Evolutionary conservation across 2,329 filamentous ascomycete genomes (phyloP).

Genomic region (Ophiostoma australiae): DNA sequence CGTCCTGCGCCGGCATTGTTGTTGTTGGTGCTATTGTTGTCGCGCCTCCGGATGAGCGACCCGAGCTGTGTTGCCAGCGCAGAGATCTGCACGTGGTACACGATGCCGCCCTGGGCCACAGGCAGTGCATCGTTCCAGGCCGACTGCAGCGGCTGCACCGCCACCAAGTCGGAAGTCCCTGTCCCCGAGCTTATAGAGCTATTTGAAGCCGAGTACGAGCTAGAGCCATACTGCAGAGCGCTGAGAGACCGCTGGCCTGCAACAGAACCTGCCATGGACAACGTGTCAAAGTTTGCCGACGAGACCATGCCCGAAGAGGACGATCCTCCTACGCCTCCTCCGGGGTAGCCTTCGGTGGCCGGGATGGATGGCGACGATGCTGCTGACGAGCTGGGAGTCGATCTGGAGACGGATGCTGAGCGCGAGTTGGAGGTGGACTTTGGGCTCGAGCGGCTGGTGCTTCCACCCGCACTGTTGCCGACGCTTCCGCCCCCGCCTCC

Average conservation of each 20-base stretch:
- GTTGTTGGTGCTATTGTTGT: slow-evolving; percentile 28
- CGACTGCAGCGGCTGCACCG: slow-evolving; percentile 41
- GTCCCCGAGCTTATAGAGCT: neutral
- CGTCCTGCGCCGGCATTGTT: slow-evolving; percentile 23
- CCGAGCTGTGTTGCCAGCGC: slow-evolving; percentile 44
- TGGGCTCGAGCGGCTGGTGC: slow-evolving; percentile 14
- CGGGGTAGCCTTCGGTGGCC: neutral
- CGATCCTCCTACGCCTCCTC: neutral
- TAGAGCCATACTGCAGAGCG: neutral
- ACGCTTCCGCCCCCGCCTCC: slow-evolving; percentile 5
- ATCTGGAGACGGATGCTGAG: neutral
- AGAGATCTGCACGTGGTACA: slow-evolving; percentile 41
- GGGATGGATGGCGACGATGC: slow-evolving; percentile 19
- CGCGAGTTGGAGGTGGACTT: slow-evolving; percentile 14
- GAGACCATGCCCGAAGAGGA: slow-evolving; percentile 3
- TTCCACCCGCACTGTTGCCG: slow-evolving; percentile 22
- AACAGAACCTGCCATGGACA: neutral
- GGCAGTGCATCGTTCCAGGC: slow-evolving; percentile 48
- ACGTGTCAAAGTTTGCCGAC: neutral
- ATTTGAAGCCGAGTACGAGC: neutral
- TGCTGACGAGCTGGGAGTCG: slow-evolving; percentile 17
- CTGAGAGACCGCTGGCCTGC: neutral
- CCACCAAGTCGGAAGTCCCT: slow-evolving; percentile 31
- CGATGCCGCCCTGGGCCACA: slow-evolving; percentile 38
- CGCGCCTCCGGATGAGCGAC: slow-evolving; percentile 31